phyloP scores from a whole-genome alignment of 345 rosid species.

The Populus ilicifolia region DNA sequence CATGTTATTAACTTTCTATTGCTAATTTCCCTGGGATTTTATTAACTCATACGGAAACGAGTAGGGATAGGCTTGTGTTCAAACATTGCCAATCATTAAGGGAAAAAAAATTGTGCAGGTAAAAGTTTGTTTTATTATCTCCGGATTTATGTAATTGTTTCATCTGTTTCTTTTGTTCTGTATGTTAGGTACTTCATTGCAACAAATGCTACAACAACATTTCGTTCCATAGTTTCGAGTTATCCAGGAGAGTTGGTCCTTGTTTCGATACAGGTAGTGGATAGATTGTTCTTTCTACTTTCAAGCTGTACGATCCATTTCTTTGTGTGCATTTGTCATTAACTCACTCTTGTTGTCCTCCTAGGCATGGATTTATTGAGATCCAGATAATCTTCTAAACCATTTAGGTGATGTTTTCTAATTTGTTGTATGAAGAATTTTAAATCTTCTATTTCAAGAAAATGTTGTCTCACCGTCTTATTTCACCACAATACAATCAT shows the following conservation, averaged over 20 bases:
- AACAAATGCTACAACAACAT: slow-evolving; percentile 62
- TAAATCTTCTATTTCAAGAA: too few species aligned
- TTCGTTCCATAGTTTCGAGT: slow-evolving; percentile 48
- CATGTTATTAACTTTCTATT: neutral
- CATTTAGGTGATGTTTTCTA: neutral
- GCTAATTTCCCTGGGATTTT: neutral
- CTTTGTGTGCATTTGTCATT: neutral
- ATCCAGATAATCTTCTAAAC: neutral
- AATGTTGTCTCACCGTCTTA: neutral
- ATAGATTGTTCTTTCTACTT: neutral
- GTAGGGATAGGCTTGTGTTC: neutral
- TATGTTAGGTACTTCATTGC: slow-evolving; percentile 48
- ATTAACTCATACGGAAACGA: neutral
- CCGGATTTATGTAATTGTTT: neutral
- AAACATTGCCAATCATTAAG: neutral
- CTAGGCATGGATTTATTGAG: neutral
- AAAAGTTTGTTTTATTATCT: too few species aligned
- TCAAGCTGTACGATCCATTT: neutral
- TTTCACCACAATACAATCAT: neutral
- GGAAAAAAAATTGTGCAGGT: too few species aligned
- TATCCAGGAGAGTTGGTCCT: slow-evolving; percentile 56
- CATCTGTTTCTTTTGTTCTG: slow-evolving; percentile 2
- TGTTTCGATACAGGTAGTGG: slow-evolving; percentile 55
- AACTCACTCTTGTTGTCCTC: neutral
- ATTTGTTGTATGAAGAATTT: neutral